Percentiles rank a stretch among this genome's conserved stretches.
Evolutionary conservation across 108 stramenopile genomes (phyloP).

Genomic region (Skeletonema costatum): DNA sequence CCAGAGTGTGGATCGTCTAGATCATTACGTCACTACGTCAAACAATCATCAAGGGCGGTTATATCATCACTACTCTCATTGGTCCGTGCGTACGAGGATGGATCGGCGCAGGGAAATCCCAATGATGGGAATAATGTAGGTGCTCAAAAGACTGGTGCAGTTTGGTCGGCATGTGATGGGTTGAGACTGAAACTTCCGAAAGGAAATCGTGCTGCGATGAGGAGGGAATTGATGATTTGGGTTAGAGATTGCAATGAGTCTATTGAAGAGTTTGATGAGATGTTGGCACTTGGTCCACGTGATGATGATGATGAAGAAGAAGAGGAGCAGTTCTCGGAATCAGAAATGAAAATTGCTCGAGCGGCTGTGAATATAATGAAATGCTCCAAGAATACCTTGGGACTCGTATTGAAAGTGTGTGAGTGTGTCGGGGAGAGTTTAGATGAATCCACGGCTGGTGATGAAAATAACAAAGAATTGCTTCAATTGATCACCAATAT

Average conservation of each 20-base stretch:
- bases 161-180: conserved; percentile 78
- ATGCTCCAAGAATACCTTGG: conserved; percentile 74
- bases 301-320: conserved; percentile 31
- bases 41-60: conserved; percentile 60
- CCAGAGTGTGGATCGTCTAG: conserved; percentile 61
- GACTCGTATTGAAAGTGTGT: conserved; percentile 67
- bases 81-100: conserved; percentile 52
- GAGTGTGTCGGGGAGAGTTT: conserved; percentile 57
- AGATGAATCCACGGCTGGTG: conserved; percentile 1
- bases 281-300: conserved; percentile 59
- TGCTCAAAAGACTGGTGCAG: conserved; percentile 77
- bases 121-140: conserved; percentile 41
- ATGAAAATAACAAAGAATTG: conserved; percentile 19
- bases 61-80: conserved; percentile 54
- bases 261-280: conserved; percentile 77
- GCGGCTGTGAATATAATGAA: conserved; percentile 72
- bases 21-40: conserved; percentile 55
- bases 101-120: conserved; percentile 30
- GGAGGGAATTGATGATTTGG: conserved; percentile 82
- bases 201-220: conserved; percentile 79
- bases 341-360: conserved; percentile 65
- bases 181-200: conserved; percentile 42
- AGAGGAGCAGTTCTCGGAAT: conserved; percentile 59
- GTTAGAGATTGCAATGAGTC: conserved; percentile 77
- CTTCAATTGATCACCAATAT: conserved; percentile 55